These are phyloP conservation scores for Angomonas ambiguus DNA, from an alignment of 208 protist species.

Conservation along the genomic window DNA sequence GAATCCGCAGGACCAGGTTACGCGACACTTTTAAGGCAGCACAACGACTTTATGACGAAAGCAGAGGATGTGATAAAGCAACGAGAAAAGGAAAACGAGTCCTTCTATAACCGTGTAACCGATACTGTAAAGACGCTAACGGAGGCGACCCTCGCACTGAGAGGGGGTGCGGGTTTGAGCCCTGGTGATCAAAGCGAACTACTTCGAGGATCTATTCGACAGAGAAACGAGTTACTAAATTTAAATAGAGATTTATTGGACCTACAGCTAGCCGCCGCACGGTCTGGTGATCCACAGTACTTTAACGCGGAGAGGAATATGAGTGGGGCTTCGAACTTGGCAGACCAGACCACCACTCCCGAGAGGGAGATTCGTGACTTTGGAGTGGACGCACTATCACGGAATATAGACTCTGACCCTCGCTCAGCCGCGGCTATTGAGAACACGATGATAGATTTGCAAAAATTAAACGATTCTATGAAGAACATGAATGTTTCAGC, in stretches of 20 bases:
- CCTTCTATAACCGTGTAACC: slow-evolving; percentile 38
- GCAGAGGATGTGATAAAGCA: slow-evolving; percentile 33
- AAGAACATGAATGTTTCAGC: slow-evolving; percentile 55
- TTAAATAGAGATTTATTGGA: slow-evolving; percentile 72
- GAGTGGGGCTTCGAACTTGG: not conserved
- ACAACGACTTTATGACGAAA: slow-evolving; percentile 40
- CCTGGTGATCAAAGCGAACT: slow-evolving; percentile 60
- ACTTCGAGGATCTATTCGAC: slow-evolving; percentile 54
- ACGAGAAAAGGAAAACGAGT: slow-evolving; percentile 44
- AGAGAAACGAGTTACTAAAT: slow-evolving; percentile 61
- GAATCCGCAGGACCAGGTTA: slow-evolving; percentile 7
- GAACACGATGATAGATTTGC: slow-evolving; percentile 42
- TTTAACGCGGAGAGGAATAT: not conserved
- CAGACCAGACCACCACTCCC: not conserved
- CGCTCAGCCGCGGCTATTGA: slow-evolving; percentile 32
- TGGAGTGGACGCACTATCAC: not conserved
- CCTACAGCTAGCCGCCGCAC: slow-evolving; percentile 42
- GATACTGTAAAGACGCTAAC: slow-evolving; percentile 25
- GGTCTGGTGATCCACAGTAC: slow-evolving; percentile 4
- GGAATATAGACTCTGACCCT: not conserved
- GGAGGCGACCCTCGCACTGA: slow-evolving; percentile 14
- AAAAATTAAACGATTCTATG: slow-evolving; percentile 59
- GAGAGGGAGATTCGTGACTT: not conserved
- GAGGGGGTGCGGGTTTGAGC: slow-evolving; percentile 25
- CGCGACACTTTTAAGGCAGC: slow-evolving; percentile 26